phyloP scores from a whole-genome alignment of 2,329 filamentous ascomycete species.

The Chrysosporium keratinophilum region DNA sequence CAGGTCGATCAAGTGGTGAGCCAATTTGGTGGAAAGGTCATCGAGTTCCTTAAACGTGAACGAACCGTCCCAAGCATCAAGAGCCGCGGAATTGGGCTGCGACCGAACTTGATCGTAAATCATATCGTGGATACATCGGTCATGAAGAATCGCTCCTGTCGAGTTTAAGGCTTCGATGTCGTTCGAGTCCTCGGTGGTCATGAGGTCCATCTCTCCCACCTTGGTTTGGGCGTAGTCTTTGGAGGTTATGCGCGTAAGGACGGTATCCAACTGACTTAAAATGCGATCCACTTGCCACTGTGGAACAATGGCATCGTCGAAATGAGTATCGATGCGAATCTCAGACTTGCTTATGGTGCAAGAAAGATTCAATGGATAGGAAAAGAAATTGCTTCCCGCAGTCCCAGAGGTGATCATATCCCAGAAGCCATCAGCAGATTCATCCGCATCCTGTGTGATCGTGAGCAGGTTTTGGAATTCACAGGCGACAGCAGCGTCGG shows the following conservation, averaged over 20 bases:
- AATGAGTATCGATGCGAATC: conserved; percentile 16
- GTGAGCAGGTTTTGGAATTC: conserved; percentile 34
- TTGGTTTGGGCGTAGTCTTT: conserved; percentile 6
- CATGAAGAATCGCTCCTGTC: conserved; percentile 16
- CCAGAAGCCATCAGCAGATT: conserved; percentile 15
- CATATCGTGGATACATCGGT: conserved; percentile 19
- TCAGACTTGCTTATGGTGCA: conserved; percentile 12
- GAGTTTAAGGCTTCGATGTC: conserved; percentile 9
- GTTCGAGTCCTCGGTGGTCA: conserved; percentile 8
- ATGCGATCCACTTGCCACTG: conserved; percentile 16
- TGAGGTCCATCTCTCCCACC: conserved; percentile 13
- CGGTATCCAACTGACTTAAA: conserved; percentile 16
- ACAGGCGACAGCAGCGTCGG: conserved; percentile 31
- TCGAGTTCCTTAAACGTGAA: conserved; percentile 60
- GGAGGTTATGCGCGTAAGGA: conserved; percentile 13
- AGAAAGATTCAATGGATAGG: conserved; percentile 15
- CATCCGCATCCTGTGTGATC: conserved; percentile 22
- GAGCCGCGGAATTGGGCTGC: conserved; percentile 17
- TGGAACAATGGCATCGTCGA: conserved; percentile 15
- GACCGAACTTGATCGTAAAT: conserved; percentile 14
- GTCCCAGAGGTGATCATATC: conserved; percentile 12
- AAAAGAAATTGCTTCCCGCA: conserved; percentile 14
- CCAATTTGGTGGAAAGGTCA: conserved; percentile 52
- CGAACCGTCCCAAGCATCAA: conserved; percentile 23
- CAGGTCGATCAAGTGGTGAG: conserved; percentile 43